These are phyloP conservation scores for Saccharomyces hybrid DNA, from an alignment of 1,139 yeast species.

Conservation along the genomic window DNA sequence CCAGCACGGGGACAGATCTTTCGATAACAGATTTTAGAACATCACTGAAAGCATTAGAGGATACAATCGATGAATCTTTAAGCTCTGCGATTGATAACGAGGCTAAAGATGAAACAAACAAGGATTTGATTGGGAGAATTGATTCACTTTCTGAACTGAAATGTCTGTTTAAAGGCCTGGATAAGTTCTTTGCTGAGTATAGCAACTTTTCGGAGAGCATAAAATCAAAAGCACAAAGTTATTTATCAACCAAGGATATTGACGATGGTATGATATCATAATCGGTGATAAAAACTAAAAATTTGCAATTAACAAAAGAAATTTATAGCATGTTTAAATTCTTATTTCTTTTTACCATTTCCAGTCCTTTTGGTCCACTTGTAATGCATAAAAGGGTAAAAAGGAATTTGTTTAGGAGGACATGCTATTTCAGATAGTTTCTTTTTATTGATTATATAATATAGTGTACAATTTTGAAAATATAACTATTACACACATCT, in stretches of 20 bases:
- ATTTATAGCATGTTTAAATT: background rate
- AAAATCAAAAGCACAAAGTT: constrained; percentile 32
- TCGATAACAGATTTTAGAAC: constrained; percentile 32
- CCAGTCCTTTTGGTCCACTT: background rate
- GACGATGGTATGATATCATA: constrained; percentile 7
- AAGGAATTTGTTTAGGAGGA: background rate
- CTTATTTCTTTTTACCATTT: background rate
- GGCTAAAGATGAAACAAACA: constrained; percentile 25
- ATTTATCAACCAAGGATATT: constrained; percentile 28
- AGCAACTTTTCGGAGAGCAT: constrained; percentile 38
- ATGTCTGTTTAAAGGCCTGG: constrained; percentile 46
- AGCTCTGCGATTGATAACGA: constrained; percentile 26
- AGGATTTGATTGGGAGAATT: constrained; percentile 34
- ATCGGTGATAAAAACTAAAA: background rate
- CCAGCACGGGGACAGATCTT: constrained; percentile 7
- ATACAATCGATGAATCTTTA: constrained; percentile 37
- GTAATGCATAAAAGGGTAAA: background rate
- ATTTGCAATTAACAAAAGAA: background rate
- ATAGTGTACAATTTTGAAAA: background rate
- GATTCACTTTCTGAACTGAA: constrained; percentile 40
- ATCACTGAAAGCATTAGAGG: constrained; percentile 38
- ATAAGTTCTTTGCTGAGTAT: constrained; percentile 42
- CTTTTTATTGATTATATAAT: background rate
- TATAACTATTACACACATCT: background rate
- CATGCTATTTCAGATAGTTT: background rate